Evolutionary conservation across 2,329 filamentous ascomycete genomes (phyloP).

Genomic region (Fusarium nurragi): DNA sequence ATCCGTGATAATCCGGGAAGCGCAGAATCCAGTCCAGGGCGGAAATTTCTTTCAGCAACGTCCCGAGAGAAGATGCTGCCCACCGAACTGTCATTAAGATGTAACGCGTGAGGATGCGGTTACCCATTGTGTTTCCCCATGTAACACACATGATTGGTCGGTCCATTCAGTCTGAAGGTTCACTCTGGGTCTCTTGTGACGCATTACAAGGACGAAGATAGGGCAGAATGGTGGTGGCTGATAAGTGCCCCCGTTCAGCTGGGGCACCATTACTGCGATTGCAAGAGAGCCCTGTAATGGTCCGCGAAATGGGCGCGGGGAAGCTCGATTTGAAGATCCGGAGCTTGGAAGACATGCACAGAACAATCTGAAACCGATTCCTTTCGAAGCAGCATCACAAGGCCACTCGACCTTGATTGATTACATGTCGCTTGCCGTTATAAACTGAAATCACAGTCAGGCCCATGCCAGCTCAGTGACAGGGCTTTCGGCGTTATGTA

Average conservation of each 20-base stretch:
- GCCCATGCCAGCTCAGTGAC: conserved; percentile 3
- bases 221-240: conserved; percentile 15
- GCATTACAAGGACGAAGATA: conserved; percentile 14
- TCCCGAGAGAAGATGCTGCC: conserved; percentile 36
- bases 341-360: conserved; percentile 24
- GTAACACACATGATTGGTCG: conserved; percentile 33
- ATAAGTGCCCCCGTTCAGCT: conserved; percentile 28
- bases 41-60: conserved; percentile 39
- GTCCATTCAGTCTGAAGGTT: conserved; percentile 16
- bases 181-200: conserved; percentile 19
- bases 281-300: conserved; percentile 23
- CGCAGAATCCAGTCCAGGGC: conserved; percentile 19
- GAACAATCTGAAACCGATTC: conserved; percentile 30
- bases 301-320: conserved; percentile 25
- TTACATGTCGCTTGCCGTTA: conserved; percentile 38
- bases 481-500: conserved; percentile 3
- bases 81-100: conserved; percentile 42
- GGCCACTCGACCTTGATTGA: conserved; percentile 34
- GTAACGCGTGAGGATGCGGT: conserved; percentile 23
- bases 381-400: conserved; percentile 33
- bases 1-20: conserved; percentile 19
- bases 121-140: conserved; percentile 20
- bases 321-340: conserved; percentile 25
- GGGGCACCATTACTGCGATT: conserved; percentile 9
- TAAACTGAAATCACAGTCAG: conserved; percentile 32